phyloP scores from a whole-genome alignment of 805 yeast genomes.

The Saturnispora hagleri region DNA sequence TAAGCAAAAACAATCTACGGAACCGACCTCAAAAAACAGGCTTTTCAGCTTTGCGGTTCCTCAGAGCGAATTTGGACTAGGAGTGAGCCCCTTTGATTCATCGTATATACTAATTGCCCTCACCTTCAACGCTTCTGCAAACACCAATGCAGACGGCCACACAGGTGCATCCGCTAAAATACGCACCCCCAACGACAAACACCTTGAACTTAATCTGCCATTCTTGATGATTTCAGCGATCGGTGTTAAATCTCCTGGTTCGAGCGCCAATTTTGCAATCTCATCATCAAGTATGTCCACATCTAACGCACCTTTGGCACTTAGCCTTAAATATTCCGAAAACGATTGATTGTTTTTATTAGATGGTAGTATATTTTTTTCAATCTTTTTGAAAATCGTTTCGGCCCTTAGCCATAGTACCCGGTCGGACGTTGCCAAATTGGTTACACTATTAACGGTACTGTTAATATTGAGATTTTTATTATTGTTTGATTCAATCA shows the following conservation, averaged over 20 bases:
- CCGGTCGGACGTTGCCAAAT: conserved; percentile 36
- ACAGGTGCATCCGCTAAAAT: conserved; percentile 79
- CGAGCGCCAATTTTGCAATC: conserved; percentile 38
- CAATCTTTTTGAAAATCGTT: conserved; percentile 49
- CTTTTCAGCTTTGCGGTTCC: not conserved
- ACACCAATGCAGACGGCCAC: conserved; percentile 73
- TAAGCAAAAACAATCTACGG: too few species aligned
- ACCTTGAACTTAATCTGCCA: conserved; percentile 45
- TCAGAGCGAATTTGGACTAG: not conserved
- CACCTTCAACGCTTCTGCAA: conserved; percentile 70
- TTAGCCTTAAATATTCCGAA: conserved; percentile 47
- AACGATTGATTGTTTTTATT: conserved; percentile 45
- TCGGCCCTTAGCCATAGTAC: conserved; percentile 61
- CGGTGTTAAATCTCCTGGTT: conserved; percentile 37
- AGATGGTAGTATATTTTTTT: conserved; percentile 44
- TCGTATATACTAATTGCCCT: conserved; percentile 39
- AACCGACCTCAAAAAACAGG: too few species aligned
- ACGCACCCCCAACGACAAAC: conserved; percentile 62
- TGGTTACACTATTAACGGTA: conserved; percentile 15
- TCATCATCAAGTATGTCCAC: conserved; percentile 41
- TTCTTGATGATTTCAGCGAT: conserved; percentile 37
- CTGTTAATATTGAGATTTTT: not conserved
- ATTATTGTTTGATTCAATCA: conserved; percentile 9
- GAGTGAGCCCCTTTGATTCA: conserved; percentile 5
- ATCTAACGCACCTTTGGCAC: conserved; percentile 53